Evolutionary conservation across 495 filamentous ascomycete genomes (phyloP).

Genomic region (Neurospora sp.): DNA sequence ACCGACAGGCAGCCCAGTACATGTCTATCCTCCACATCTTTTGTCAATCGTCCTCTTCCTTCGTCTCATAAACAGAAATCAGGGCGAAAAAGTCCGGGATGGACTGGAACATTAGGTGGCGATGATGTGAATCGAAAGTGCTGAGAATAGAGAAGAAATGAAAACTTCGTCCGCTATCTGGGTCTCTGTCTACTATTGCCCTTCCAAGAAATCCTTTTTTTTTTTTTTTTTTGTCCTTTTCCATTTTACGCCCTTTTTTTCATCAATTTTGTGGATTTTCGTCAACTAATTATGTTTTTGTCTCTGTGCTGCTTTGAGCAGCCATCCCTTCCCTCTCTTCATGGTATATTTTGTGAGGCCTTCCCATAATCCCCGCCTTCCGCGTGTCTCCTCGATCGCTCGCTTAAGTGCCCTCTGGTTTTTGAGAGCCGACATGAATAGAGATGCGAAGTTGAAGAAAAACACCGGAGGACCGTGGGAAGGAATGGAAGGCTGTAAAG

Average conservation of each 20-base stretch:
- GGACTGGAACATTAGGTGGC: not conserved
- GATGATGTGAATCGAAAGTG: not conserved
- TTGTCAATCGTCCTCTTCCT: not conserved
- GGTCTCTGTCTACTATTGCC: not conserved
- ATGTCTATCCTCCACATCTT: not conserved
- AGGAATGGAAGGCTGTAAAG: not conserved
- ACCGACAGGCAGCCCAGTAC: not conserved
- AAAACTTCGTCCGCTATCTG: not conserved
- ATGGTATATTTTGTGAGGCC: not conserved
- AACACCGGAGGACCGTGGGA: not conserved
- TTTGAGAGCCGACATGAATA: not conserved
- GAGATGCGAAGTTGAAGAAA: not conserved
- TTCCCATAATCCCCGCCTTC: not conserved
- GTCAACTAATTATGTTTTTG: not conserved
- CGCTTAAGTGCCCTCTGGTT: not conserved
- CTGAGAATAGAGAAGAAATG: not conserved
- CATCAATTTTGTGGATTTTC: not conserved
- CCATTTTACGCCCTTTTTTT: not conserved
- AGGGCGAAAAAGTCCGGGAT: not conserved
- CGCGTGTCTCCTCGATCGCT: not conserved
- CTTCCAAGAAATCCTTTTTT: not conserved
- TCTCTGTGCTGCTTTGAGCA: not conserved
- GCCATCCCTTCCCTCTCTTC: not conserved
- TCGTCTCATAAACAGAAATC: not conserved
- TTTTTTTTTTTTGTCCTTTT: not conserved